Evolutionary conservation across 768 basidiomycete genomes (phyloP), one percentile per base, ranked within the genome.

Genomic region (Lentinus brumalis): DNA sequence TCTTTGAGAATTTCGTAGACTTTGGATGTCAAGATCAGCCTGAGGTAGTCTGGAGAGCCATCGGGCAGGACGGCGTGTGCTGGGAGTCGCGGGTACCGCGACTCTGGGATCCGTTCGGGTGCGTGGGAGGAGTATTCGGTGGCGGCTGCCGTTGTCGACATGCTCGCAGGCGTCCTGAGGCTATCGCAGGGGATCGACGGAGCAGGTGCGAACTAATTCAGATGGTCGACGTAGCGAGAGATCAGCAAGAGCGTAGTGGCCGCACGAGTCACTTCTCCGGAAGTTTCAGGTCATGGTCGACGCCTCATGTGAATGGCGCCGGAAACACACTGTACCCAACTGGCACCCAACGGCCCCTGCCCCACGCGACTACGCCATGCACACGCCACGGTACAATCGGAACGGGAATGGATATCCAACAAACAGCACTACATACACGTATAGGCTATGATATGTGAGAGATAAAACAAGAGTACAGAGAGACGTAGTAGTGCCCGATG

Each of bases 1-100:
- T 94, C 91, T 66, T 88, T 86, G 68, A 96, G 72, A 67, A 95
- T 84, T 59, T 94, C 92, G 73, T 96, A 96, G 57, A 96, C 93
- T 73, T 91, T 93, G 5, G 92, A 83, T n/a, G 86, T 91, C 53
- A 96, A 81, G 67, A 94, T 94, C 49, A 96, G 86, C 18, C 89
- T 82, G 46, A 96, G 85, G 73, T 96, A 96, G 72, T 96, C 94
- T 2, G 94, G 93, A 6, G 86, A 86, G 26, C 86, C 83, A 50
- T 81, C 79, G 0, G 87, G 75, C 4, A 91, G 80, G 11, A 92
- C 76, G 66, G 82, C 75, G 67, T 94, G 89, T 29, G 81, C 76
- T 0, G 85, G 73, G 10, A 94, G 82, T 32, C 89, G 83, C 15
- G 90, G 86, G 69, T 88, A 94, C 15, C 45, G 57, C 32, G 57